phyloP scores from a whole-genome alignment of 108 stramenopile species.

The Seminavis robusta region DNA sequence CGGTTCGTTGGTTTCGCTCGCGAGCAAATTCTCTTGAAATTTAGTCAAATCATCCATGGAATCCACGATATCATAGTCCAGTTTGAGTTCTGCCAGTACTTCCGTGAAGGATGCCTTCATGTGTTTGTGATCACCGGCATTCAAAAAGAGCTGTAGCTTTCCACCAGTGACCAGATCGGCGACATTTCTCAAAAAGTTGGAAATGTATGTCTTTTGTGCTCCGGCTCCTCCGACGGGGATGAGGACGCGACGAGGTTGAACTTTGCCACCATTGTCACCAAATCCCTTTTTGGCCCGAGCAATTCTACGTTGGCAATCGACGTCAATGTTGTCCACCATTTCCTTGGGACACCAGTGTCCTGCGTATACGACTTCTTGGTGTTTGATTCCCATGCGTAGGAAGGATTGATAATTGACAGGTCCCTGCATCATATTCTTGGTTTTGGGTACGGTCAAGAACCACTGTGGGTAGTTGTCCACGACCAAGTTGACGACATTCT shows the following conservation, averaged over 20 bases:
- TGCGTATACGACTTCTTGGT: constrained; percentile 50
- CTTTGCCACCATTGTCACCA: not conserved
- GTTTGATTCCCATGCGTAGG: constrained; percentile 73
- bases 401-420: constrained; percentile 86
- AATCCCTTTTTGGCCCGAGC: constrained; percentile 39
- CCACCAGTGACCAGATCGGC: constrained; percentile 58
- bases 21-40: constrained; percentile 59
- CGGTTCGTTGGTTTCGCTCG: constrained; percentile 39
- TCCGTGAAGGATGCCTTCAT: constrained; percentile 81
- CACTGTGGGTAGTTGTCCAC: constrained; percentile 93
- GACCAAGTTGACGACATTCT: constrained; percentile 86
- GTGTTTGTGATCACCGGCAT: constrained; percentile 88
- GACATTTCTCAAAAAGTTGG: constrained; percentile 56
- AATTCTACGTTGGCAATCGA: constrained; percentile 64
- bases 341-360: constrained; percentile 89
- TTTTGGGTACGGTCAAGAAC: constrained; percentile 84
- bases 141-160: constrained; percentile 80
- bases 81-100: constrained; percentile 49
- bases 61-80: constrained; percentile 64
- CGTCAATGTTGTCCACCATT: constrained; percentile 68
- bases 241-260: constrained; percentile 71
- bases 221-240: constrained; percentile 92
- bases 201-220: constrained; percentile 85
- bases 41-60: constrained; percentile 57
- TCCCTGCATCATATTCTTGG: constrained; percentile 84